Conservation (phyloP, 495 filamentous ascomycete genomes). For the Aspergillus avenaceus region DNA sequence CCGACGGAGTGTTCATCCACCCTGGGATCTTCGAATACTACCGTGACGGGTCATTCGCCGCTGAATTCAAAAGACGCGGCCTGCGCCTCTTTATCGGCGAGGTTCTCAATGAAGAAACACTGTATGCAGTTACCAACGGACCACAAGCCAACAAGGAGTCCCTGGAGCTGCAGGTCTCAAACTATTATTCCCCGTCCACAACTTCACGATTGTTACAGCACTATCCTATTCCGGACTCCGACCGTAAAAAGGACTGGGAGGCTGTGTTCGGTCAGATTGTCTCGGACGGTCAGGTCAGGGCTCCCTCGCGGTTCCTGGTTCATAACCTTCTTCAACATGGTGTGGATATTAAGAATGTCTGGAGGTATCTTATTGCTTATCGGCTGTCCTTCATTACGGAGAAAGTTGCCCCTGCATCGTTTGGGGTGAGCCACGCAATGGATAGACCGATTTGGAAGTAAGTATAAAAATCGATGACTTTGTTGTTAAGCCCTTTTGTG, state of each 20-base stretch:
- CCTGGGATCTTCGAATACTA: constrained; percentile 34
- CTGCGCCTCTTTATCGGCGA: constrained; percentile 46
- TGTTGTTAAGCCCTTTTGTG: background rate
- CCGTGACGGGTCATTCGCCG: constrained; percentile 37
- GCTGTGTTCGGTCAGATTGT: constrained; percentile 43
- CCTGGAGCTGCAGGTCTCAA: constrained; percentile 34
- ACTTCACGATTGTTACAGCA: constrained; percentile 30
- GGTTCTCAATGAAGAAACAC: constrained; percentile 41
- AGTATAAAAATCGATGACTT: background rate
- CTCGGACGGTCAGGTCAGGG: constrained; percentile 44
- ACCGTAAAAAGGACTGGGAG: constrained; percentile 31
- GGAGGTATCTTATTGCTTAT: constrained; percentile 25
- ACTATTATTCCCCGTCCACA: constrained; percentile 39
- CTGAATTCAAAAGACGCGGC: constrained; percentile 29
- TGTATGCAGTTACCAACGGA: constrained; percentile 34
- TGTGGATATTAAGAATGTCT: constrained; percentile 18
- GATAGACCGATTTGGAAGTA: constrained; percentile 27
- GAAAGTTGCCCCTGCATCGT: constrained; percentile 16
- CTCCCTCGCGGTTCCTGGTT: constrained; percentile 23
- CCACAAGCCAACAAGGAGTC: constrained; percentile 31
- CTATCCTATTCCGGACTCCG: constrained; percentile 26
- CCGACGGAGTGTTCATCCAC: constrained; percentile 38
- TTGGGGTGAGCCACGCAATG: constrained; percentile 25
- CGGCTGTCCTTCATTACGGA: constrained; percentile 25
- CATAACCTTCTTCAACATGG: constrained; percentile 17